Conservation (phyloP, 306 rosid species). For the Acacia acuminata region DNA sequence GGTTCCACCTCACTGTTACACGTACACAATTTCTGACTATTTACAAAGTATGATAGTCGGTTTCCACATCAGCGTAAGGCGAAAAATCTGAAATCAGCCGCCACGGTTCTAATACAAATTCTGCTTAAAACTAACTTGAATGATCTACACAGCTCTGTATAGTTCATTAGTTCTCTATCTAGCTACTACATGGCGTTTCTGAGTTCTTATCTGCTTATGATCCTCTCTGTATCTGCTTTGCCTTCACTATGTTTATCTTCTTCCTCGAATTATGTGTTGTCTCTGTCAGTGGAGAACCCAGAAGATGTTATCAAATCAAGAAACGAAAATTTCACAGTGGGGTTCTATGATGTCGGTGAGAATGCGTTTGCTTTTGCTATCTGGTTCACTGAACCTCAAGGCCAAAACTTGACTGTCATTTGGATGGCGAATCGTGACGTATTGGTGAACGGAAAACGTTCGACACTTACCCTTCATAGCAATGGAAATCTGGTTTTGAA, state of each 20-base stretch:
- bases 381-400: constrained; percentile 35
- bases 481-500: constrained; percentile 31
- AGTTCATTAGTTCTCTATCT: background rate
- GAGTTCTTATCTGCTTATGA: background rate
- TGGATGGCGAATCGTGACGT: constrained; percentile 45
- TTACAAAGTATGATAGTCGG: background rate
- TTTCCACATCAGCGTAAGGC: background rate
- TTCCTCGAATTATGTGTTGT: constrained; percentile 14
- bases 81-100: background rate
- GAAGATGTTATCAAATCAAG: constrained; percentile 28
- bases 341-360: constrained; percentile 31
- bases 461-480: constrained; percentile 38
- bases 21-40: background rate
- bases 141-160: background rate
- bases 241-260: background rate
- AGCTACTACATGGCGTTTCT: background rate
- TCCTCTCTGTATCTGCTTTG: background rate
- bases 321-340: constrained; percentile 33
- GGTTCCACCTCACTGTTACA: background rate
- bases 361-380: constrained; percentile 49
- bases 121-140: background rate
- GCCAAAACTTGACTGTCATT: constrained; percentile 7
- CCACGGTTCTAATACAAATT: background rate
- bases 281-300: constrained; percentile 30
- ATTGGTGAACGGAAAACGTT: constrained; percentile 39